Evolutionary conservation across 2,329 filamentous ascomycete genomes (phyloP), one percentile per base, ranked within the genome.

Genomic region (Aspergillus tubingensis): DNA sequence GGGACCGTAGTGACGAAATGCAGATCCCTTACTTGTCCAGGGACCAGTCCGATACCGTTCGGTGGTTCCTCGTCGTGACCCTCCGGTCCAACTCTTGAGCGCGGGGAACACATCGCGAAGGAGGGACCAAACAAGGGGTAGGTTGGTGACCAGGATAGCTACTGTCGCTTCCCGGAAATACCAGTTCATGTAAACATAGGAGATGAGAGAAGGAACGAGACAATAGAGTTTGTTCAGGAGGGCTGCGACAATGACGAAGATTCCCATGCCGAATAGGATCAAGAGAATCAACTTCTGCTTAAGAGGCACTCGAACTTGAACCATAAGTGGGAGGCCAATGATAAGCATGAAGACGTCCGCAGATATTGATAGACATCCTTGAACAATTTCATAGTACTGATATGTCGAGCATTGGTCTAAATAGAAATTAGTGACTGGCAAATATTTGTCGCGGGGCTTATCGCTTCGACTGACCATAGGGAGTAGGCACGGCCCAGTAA

Each of bases 61-160:
- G 15, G 25, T 50, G 8, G 74, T 72, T 17, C 60, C 67, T 25
- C 69, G 67, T 55, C 69, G 74, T 8, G 75, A 77, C 27, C 74
- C 74, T 2, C 75, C 75, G 10, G 74, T 76, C 76, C 76, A 77
- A 60, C 74, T 76, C 63, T 74, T 75, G 62, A 77, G 68, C 1
- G 68, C 68, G 2, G 76, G 77, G 72, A 84, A 84, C 19, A 82
- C 66, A 54, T 82, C 79, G 15, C 81, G 75, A 7, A 84, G 68
- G 2, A 84, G 74, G 1, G 81, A 81, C 82, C 82, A 84, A 11
- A 82, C 77, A 44, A 81, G 79, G 0, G 81, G 81, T 1, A 84
- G 69, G 59, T 83, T 84, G 61, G 82, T 82, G 17, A 84, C 81
- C 1, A 83, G 71, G 32, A 81, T 70, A 27, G 76, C 77, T 15